Percentiles rank a stretch among this genome's conserved stretches.
phyloP scores from a whole-genome alignment of 2,329 filamentous ascomycete species.

The Hymenoscyphus occultus region DNA sequence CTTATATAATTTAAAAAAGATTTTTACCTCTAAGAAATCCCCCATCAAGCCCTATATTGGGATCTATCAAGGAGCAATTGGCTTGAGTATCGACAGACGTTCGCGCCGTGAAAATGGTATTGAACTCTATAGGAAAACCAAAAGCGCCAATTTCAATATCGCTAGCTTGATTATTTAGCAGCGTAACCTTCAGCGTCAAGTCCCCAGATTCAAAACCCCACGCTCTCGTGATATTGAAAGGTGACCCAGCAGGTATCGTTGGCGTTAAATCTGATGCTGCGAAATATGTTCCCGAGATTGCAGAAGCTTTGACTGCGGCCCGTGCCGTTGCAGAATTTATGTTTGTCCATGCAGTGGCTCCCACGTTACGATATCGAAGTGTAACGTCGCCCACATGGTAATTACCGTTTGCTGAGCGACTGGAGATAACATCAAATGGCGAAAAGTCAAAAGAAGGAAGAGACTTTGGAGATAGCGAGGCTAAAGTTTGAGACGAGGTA shows the following conservation, averaged over 20 bases:
- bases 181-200: constrained; percentile 49
- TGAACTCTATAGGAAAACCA: constrained; percentile 58
- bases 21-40: constrained; percentile 47
- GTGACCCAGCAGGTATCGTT: constrained; percentile 40
- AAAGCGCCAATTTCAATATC: constrained; percentile 53
- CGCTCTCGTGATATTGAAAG: constrained; percentile 48
- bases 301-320: constrained; percentile 37
- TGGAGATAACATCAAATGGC: constrained; percentile 48
- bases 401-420: constrained; percentile 48
- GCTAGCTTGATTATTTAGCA: constrained; percentile 44
- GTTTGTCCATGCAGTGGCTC: constrained; percentile 42
- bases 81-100: constrained; percentile 46
- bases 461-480: constrained; percentile 43
- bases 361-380: constrained; percentile 48
- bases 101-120: constrained; percentile 57
- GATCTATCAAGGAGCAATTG: constrained; percentile 54
- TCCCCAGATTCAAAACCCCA: constrained; percentile 51
- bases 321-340: constrained; percentile 46
- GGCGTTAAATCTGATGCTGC: constrained; percentile 42
- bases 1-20: no score
- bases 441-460: constrained; percentile 51
- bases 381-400: constrained; percentile 60
- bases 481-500: constrained; percentile 47
- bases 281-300: constrained; percentile 33
- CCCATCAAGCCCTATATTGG: constrained; percentile 58